A percentile compares a stretch with the other conserved stretches of the same genome.
These are phyloP conservation scores for Aspergillus taichungensis DNA, from an alignment of 495 filamentous ascomycete species.

Conservation along the genomic window DNA sequence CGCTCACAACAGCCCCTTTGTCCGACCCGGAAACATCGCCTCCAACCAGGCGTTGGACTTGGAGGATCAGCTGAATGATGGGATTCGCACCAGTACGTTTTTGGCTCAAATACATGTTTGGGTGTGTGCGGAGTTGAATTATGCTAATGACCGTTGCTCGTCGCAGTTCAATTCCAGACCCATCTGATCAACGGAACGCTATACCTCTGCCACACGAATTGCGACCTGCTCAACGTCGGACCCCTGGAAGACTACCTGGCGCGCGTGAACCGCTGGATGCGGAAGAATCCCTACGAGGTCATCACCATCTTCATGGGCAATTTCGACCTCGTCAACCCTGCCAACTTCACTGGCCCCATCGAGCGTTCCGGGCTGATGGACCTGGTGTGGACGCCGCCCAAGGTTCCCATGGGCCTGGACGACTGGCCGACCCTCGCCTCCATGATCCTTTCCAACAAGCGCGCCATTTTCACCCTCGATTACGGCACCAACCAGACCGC, in stretches of 20 bases:
- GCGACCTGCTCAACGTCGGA: conserved; percentile 73
- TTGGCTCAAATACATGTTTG: neutral
- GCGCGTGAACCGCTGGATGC: conserved; percentile 64
- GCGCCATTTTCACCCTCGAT: conserved; percentile 63
- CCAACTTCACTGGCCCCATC: conserved; percentile 53
- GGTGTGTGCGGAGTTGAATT: neutral
- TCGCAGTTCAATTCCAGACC: conserved; percentile 69
- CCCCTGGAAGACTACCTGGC: conserved; percentile 66
- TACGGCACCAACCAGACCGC: conserved; percentile 74
- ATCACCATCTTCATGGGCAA: conserved; percentile 85
- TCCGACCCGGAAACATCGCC: conserved; percentile 54
- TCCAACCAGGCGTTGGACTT: conserved; percentile 71
- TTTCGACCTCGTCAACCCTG: conserved; percentile 55
- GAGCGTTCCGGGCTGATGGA: conserved; percentile 57
- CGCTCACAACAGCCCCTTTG: conserved; percentile 84
- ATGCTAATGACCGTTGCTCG: neutral
- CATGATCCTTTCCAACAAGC: conserved; percentile 62
- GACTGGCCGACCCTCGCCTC: conserved; percentile 80
- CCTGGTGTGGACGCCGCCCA: conserved; percentile 62
- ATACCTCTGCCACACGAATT: conserved; percentile 66
- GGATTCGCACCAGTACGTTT: conserved; percentile 65
- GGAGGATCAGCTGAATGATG: conserved; percentile 70
- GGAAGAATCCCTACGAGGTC: conserved; percentile 72
- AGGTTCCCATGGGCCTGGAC: conserved; percentile 57
- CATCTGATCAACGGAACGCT: conserved; percentile 57